Conservation (phyloP, 2,329 filamentous ascomycete species). For the Penicillium sp. region DNA sequence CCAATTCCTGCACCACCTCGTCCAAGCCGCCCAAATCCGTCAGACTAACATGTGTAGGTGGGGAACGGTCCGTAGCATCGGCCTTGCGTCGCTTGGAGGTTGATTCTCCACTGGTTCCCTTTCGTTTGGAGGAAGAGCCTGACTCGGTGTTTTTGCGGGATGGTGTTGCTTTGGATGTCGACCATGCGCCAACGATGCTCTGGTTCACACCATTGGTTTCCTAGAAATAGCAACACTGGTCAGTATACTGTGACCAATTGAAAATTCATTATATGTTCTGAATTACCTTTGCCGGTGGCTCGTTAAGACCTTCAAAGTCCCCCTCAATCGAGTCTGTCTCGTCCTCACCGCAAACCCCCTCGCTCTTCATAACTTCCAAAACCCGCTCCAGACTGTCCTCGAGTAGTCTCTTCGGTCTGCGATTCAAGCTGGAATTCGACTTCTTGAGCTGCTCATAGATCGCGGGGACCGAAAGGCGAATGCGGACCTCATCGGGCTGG, state of each 20-base stretch:
- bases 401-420: conserved; percentile 78
- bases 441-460: conserved; percentile 80
- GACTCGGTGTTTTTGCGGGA: conserved; percentile 37
- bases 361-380: conserved; percentile 70
- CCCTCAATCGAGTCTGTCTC: conserved; percentile 56
- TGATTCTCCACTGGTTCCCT: conserved; percentile 68
- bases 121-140: conserved; percentile 54
- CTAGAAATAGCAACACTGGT: conserved; percentile 30
- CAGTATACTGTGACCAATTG: not conserved
- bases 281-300: conserved; percentile 37
- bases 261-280: conserved; percentile 26
- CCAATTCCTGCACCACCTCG: conserved; percentile 69
- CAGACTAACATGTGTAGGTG: conserved; percentile 70
- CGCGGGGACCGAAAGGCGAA: conserved; percentile 60
- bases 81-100: conserved; percentile 67
- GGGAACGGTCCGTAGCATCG: conserved; percentile 62
- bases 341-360: conserved; percentile 60
- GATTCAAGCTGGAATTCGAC: conserved; percentile 84
- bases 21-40: conserved; percentile 78
- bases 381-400: conserved; percentile 87
- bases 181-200: conserved; percentile 65
- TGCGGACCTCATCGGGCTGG: conserved; percentile 53
- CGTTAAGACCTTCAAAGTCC: conserved; percentile 55
- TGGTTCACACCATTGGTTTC: conserved; percentile 68
- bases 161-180: conserved; percentile 40